These are phyloP conservation scores for Asterochloris sp. DNA, from an alignment of 139 green algal species.

Conservation along the genomic window DNA sequence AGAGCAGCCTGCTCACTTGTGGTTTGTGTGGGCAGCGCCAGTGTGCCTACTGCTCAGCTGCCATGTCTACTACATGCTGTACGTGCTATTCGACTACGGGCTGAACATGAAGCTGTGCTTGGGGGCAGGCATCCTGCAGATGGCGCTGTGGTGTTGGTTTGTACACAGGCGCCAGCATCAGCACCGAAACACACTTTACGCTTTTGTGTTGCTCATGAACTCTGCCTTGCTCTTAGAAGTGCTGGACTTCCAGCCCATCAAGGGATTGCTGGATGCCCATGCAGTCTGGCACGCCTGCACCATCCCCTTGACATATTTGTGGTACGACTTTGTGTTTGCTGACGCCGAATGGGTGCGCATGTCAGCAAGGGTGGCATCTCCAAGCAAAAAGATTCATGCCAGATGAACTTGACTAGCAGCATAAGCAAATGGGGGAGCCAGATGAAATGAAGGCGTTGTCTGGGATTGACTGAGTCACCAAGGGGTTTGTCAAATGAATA, in stretches of 20 bases:
- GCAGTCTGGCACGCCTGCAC: conserved; percentile 80
- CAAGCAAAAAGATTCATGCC: too few species aligned
- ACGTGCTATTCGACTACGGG: conserved; percentile 87
- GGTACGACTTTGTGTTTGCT: conserved; percentile 66
- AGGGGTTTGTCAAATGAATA: too few species aligned
- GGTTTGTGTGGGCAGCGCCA: not conserved
- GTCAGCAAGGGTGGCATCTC: too few species aligned
- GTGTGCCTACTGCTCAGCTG: not conserved
- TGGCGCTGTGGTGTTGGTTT: conserved; percentile 45
- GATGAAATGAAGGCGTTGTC: too few species aligned
- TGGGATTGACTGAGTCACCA: too few species aligned
- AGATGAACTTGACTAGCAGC: too few species aligned
- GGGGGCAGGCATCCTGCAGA: conserved; percentile 43
- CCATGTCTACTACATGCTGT: conserved; percentile 75
- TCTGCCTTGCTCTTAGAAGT: conserved; percentile 71
- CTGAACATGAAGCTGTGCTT: conserved; percentile 79
- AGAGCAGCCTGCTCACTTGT: not conserved
- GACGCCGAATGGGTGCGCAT: conserved; percentile 24
- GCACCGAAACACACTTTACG: conserved; percentile 31
- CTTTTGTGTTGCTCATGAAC: conserved; percentile 58
- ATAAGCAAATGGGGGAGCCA: too few species aligned
- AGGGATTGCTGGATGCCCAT: conserved; percentile 74
- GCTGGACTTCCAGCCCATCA: conserved; percentile 79
- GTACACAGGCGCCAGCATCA: conserved; percentile 34
- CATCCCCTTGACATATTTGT: conserved; percentile 61